phyloP scores from a whole-genome alignment of 371 early-diverging fungal genomes.

The Mucor indicus region DNA sequence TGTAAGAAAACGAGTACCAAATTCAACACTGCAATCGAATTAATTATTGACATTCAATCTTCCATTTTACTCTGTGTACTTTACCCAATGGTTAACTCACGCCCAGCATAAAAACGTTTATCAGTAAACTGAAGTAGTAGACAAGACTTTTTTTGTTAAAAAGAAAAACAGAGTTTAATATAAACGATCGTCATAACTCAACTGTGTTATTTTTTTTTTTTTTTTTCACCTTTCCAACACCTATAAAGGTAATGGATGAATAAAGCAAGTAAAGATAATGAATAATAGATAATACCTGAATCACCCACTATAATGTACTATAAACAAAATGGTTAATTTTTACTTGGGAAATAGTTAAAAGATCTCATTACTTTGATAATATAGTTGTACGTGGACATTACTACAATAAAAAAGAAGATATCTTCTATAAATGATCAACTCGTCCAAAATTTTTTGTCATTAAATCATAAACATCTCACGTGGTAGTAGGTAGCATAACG shows the following conservation, averaged over 20 bases:
- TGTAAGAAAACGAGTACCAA: conserved; percentile 77
- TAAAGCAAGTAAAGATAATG: neutral
- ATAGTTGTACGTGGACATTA: conserved; percentile 42
- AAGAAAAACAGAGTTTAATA: neutral
- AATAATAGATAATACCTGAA: conserved; percentile 24
- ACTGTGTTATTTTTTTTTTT: neutral
- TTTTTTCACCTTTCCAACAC: conserved; percentile 68
- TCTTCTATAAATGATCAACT: no score
- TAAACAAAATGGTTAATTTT: neutral
- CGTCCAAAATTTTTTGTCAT: no score
- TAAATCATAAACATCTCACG: no score
- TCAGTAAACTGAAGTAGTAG: conserved; percentile 82
- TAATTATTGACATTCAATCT: neutral
- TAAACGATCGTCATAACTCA: neutral
- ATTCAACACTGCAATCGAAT: conserved; percentile 61
- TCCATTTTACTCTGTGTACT: conserved; percentile 5
- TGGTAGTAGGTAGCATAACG: no score
- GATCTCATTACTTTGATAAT: conserved; percentile 46
- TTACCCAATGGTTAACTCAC: conserved; percentile 85
- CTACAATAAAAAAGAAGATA: conserved; percentile 5
- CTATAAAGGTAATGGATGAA: conserved; percentile 30
- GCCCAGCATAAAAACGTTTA: conserved; percentile 77
- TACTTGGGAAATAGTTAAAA: neutral
- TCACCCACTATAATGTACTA: conserved; percentile 51
- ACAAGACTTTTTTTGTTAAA: conserved; percentile 57